Base-by-base conservation (phyloP, 495 filamentous ascomycete species). In the Filosporella fistucella region DNA sequence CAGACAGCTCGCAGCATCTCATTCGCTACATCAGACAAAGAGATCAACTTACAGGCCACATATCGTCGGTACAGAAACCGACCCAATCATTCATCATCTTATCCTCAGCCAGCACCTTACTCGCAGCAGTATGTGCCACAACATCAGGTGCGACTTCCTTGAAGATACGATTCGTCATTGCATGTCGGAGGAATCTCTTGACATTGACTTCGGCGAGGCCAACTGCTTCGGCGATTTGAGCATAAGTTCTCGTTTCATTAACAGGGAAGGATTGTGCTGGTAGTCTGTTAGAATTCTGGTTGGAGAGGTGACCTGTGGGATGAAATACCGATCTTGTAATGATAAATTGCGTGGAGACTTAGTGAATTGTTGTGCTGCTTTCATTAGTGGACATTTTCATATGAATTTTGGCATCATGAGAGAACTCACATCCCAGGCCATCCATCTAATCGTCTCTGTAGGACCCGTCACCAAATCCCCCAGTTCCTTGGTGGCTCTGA, bases 111-210 rank as follows among this genome's bases (percentile, higher is more conserved):
- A 80, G 66, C 4, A 68, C 44, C 23, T 63, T 66, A 0, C 69
- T 74, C 0, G 64, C 65, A 11, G 72, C 68, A 21, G 76, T 79
- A 58, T 82, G 80, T 4, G 65, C 68, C 38, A 84, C 69, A 5
- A 69, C 46, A 2, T 69, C 72, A 0, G 70, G 70, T 14, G 45
- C 44, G 3, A 72, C 69, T 43, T 82, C 78, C 14, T 62, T 55
- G 67, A 84, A 84, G 46, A 82, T 71, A 13, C 65, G 65, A 45
- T 76, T 71, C 40, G 69, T 75, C 60, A 81, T 80, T 32, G 70
- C 75, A 44, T 77, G 64, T 4, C 76, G 76, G n/a, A 81, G 56
- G 21, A 78, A 47, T 20, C 77, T 71, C 25, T 69, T 63, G 13
- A 80, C 60, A 49, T 75, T 70, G 49, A 62, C 58, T 23, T 67